Base-by-base conservation (phyloP, 148 eudicot genomes). In the Nepenthes gracilis region DNA sequence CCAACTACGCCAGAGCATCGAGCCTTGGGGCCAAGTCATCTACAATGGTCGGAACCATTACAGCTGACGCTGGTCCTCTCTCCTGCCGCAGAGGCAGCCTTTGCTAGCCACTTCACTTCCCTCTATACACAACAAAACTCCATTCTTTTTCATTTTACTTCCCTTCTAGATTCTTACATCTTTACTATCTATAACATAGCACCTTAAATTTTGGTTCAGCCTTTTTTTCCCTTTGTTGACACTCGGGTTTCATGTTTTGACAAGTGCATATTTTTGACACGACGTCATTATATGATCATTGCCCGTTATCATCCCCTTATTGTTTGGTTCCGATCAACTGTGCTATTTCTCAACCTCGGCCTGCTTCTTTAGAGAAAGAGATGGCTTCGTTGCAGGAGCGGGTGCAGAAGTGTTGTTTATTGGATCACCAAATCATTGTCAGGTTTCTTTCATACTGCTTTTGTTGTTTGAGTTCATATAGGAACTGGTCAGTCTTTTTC, bases 21-120 rank as follows among this genome's bases (percentile, higher is more conserved):
- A 75, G 78, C 61, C 47, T 75, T 13, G 68, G 74, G 6, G 78
- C 78, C 12, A 70, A 66, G 48, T 43, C 78, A 2, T 70, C 78
- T 14, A 34, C 74, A 36, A 61, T 75, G 64, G 74, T 75, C 23
- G 71, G 35, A 2, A 2, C 64, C 33, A 75, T 75, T 1, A 75
- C 78, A 2, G 36, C 70, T 37, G 57, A 57, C 36, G 78, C 78
- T 2, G 78, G 78, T 15, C 67, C 67, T 47, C 74, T 70, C 23
- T 38, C 50, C 49, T 75, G 78, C 65, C 70, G 67, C 33, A 59
- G 55, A 12, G 70, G 64, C 51, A 62, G 54, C 59, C 56, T 13
- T 35, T 74, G 78, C 66, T 74, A 64, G 55, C 43, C 35, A 23
- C 60, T 36, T 47, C 6, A 38, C 2, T 2, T 38, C 47, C 37